phyloP scores from a whole-genome alignment of 176 grass and related monocot species.

The Ensete glaucum region DNA sequence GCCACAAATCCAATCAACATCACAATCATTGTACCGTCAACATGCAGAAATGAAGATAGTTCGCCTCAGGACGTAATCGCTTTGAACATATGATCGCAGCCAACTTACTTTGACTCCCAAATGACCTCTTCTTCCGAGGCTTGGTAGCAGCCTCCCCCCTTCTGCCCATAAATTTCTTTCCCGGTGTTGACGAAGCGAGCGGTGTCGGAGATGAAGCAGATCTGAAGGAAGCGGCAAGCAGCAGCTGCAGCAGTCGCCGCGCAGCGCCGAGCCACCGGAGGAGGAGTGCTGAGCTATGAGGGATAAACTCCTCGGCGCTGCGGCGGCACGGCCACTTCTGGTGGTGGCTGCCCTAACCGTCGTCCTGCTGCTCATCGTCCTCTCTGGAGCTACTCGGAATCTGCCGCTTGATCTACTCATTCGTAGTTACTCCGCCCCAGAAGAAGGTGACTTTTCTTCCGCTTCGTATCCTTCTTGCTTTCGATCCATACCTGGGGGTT shows the following conservation, averaged over 20 bases:
- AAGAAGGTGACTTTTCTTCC: not conserved
- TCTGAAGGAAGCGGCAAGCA: not conserved
- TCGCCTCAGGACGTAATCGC: no score
- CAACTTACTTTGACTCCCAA: no score
- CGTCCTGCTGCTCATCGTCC: not conserved
- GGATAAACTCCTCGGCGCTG: not conserved
- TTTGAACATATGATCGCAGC: no score
- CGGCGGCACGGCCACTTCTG: not conserved
- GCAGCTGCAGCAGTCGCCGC: no score
- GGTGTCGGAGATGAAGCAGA: not conserved
- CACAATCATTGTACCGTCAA: no score
- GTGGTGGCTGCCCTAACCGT: not conserved
- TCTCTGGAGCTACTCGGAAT: not conserved
- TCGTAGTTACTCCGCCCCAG: not conserved
- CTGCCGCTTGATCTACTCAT: constrained; percentile 6
- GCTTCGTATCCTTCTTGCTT: not conserved
- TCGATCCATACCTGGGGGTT: not conserved
- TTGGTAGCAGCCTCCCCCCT: no score
- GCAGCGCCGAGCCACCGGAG: not conserved
- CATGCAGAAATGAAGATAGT: no score
- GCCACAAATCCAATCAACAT: no score
- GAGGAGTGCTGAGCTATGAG: not conserved
- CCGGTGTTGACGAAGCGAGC: not conserved
- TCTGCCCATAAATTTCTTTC: not conserved
- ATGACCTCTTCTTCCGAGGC: no score